A percentile compares a stretch with the other conserved stretches of the same genome.
Conservation (phyloP, 345 rosid species). For the Firmiana major region DNA sequence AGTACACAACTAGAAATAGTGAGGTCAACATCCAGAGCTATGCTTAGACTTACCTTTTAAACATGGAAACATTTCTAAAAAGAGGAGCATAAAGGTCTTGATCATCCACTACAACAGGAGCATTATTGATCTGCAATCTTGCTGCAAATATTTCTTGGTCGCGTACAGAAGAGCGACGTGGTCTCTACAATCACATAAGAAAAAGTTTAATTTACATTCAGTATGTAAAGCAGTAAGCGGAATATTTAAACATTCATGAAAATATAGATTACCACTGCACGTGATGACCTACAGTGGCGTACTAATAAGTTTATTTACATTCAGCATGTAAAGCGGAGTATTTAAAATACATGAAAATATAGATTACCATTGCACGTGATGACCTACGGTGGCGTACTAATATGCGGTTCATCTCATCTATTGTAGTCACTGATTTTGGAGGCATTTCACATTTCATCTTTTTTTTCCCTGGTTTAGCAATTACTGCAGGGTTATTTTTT, state of each 20-base stretch:
- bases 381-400: slow-evolving; percentile 27
- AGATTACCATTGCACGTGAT: no score
- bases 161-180: slow-evolving; percentile 66
- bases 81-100: slow-evolving; percentile 72
- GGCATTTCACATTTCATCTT: slow-evolving; percentile 64
- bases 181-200: slow-evolving; percentile 52
- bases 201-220: slow-evolving; percentile 2
- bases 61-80: slow-evolving; percentile 79
- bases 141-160: slow-evolving; percentile 71
- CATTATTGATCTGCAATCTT: slow-evolving; percentile 60
- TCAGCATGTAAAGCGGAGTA: background rate
- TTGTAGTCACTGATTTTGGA: slow-evolving; percentile 64
- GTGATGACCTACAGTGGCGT: slow-evolving; percentile 17
- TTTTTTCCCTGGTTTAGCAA: slow-evolving; percentile 35
- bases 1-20: background rate
- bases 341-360: background rate
- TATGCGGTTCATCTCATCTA: slow-evolving; percentile 61
- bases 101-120: slow-evolving; percentile 37
- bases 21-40: background rate
- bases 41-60: slow-evolving; percentile 51
- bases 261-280: background rate
- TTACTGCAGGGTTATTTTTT: slow-evolving; percentile 24
- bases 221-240: background rate
- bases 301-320: slow-evolving; percentile 21
- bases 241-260: background rate